Conservation (phyloP, 2,329 filamentous ascomycete species). For the Scopulariopsis brevicaulis region DNA sequence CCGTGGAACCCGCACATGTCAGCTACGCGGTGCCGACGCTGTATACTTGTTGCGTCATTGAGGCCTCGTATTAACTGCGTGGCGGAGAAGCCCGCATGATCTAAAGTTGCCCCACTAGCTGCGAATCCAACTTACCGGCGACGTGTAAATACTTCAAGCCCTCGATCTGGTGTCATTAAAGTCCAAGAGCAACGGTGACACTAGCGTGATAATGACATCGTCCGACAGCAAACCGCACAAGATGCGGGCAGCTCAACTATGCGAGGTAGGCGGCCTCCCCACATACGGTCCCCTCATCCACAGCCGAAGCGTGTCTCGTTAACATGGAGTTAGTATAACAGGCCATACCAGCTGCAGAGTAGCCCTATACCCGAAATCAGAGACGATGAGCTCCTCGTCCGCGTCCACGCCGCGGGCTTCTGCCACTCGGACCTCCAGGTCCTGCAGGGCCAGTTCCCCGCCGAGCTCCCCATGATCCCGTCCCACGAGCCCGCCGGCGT, state of each 20-base stretch:
- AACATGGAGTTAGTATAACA: slow-evolving; percentile 13
- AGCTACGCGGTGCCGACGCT: no score
- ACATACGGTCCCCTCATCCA: neutral
- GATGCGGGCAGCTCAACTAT: neutral
- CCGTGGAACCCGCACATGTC: neutral
- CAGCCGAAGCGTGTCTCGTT: neutral
- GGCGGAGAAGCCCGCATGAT: no score
- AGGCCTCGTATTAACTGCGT: neutral
- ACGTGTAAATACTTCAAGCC: no score
- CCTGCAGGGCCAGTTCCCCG: slow-evolving; percentile 18
- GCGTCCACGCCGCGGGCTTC: slow-evolving; percentile 21
- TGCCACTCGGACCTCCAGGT: slow-evolving; percentile 25
- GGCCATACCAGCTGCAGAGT: slow-evolving; percentile 14
- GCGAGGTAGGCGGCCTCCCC: neutral
- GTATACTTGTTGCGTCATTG: neutral
- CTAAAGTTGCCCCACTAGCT: neutral
- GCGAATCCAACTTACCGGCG: no score
- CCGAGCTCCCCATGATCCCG: slow-evolving; percentile 16
- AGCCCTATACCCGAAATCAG: slow-evolving; percentile 12
- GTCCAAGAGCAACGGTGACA: neutral
- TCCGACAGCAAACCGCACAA: neutral
- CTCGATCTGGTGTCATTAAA: neutral
- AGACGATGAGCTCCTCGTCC: slow-evolving; percentile 17
- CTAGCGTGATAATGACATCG: neutral
- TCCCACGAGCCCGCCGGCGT: slow-evolving; percentile 24